Evolutionary conservation across 2,329 filamentous ascomycete genomes (phyloP).

Genomic region (Fusarium chaquense): DNA sequence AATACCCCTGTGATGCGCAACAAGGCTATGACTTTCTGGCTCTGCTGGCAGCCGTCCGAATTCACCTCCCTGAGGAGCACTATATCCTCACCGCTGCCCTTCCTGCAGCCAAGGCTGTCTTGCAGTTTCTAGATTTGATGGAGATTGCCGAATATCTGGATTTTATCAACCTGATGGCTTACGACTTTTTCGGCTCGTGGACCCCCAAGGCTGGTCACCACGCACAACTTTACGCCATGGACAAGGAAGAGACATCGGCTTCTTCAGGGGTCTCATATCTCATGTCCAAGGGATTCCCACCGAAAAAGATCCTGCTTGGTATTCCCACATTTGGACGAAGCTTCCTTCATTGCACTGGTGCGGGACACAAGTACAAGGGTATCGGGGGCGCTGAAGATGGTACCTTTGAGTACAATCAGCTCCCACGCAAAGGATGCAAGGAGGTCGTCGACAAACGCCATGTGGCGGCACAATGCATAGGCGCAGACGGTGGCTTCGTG

Average conservation of each 20-base stretch:
- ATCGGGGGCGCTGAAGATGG: conserved; percentile 70
- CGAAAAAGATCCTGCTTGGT: conserved; percentile 79
- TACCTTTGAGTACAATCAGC: conserved; percentile 78
- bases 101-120: conserved; percentile 73
- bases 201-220: conserved; percentile 77
- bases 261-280: conserved; percentile 75
- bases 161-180: conserved; percentile 82
- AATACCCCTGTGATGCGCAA: conserved; percentile 74
- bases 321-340: conserved; percentile 81
- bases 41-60: conserved; percentile 74
- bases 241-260: conserved; percentile 72
- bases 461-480: conserved; percentile 78
- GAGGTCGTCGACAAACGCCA: conserved; percentile 76
- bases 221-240: conserved; percentile 76
- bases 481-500: conserved; percentile 81
- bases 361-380: conserved; percentile 71
- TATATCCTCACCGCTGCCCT: conserved; percentile 80
- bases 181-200: conserved; percentile 83
- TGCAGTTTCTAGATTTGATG: conserved; percentile 76
- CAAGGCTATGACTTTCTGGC: conserved; percentile 78
- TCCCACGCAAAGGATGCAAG: conserved; percentile 71
- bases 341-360: conserved; percentile 73
- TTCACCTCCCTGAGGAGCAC: conserved; percentile 73
- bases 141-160: conserved; percentile 75
- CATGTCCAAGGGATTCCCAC: conserved; percentile 72